Base-by-base conservation (phyloP, 768 basidiomycete genomes). In the Suillus clintonianus region DNA sequence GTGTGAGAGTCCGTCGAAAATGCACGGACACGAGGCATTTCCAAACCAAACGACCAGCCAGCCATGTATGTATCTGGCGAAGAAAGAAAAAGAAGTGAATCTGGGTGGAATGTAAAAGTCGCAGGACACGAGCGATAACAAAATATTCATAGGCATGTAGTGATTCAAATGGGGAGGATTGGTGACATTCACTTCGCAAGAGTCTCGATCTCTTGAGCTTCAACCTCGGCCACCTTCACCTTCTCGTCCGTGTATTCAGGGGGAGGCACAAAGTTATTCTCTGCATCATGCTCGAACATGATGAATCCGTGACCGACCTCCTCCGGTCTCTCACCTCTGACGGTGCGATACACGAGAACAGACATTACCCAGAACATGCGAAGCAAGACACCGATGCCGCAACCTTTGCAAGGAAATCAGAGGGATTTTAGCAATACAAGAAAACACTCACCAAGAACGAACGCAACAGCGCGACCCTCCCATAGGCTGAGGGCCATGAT, bases 391-490 rank as follows among this genome's bases (percentile, higher is more conserved):
- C 92, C 92, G 59, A 93, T 85, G 58, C 92, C 92, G 69, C 90
- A 92, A n/a, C 91, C 91, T 92, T 55, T 37, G 8, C 22, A 39
- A 37, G 5, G 1, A 24, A 66, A 37, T 37, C 61, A 63, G 55
- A 45, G 15, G 27, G 36, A 64, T 58, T 43, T 61, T 24, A n/a
- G 15, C 7, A 8, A 24, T 24, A 37, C 8, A 56, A 15, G 22
- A 5, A 22, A 37, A 4, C 36, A 81, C 85, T 69, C 58, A 86
- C 92, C 92, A 19, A 94, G 83, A 62, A 94, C 92, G 64, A 94
- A 94, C 4, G 93, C 88, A 17, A 94, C 88, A 11, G 87, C 86
- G 57, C 91, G 82, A 58, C 91, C 91, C 76, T 94, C 92, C 91
- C 92, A 94, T 22, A 86, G 86, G 14, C 91, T 90, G 17, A 94